Base-by-base conservation (phyloP, 495 filamentous ascomycete genomes). In the Trichoderma erinaceum region DNA sequence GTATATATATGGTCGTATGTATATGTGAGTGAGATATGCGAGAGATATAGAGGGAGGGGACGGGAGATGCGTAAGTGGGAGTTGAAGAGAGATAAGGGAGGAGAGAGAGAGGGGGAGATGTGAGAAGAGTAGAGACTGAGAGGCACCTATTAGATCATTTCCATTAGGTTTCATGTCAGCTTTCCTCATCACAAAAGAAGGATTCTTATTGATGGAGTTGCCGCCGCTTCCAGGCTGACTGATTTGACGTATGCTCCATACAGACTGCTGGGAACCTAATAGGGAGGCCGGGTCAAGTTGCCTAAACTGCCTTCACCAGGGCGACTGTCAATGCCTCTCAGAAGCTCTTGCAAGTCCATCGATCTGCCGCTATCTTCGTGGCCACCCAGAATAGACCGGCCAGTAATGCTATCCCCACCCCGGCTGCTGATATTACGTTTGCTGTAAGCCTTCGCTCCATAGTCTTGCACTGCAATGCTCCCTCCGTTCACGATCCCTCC, bases 261-360 rank as follows among this genome's bases (percentile, higher is more conserved):
- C 5, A 10, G 4, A 38, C 7, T 7, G 35, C 35, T 5, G 5
- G 2, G 8, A 38, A 38, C 12, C 75, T 52, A 83, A 69, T 82
- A 82, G 67, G 81, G 81, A 35, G 81, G 81, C 68, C 72, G 78
- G 41, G 76, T 79, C 38, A 79, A 71, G 58, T 77, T 76, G 52
- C 75, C 77, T 23, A 82, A 58, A 18, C 77, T 79, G 43, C 71
- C 75, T 69, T 81, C 77, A 41, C 75, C 74, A 1, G 74, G 75
- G 32, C 78, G 77, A 69, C 78, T 79, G 70, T 83, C 79, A 71
- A 83, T 82, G 10, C 80, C 80, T 68, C 73, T 80, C 18, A 83
- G 71, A 69, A 83, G 69, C 32, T 80, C 75, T 65, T 79, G 73
- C 23, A 83, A 70, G 66, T 83, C 81, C 76, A 82, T 76, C 7